Evolutionary conservation across 2,329 filamentous ascomycete species (phyloP).

Genomic region (Ascocoryne sarcoides): DNA sequence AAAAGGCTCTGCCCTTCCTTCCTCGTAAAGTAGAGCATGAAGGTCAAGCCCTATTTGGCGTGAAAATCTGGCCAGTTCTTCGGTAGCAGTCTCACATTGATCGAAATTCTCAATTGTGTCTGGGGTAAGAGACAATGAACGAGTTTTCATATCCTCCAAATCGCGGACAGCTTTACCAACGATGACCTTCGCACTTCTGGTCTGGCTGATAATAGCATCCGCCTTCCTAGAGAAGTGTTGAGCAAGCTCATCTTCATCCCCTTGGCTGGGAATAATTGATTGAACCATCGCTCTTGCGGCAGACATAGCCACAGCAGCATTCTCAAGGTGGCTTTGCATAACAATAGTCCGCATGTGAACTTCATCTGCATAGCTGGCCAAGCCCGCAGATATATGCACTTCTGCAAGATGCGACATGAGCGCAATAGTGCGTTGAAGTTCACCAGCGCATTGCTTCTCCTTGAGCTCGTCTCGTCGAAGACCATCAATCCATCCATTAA

Average conservation of each 20-base stretch:
- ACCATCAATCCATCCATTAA: constrained; percentile 83
- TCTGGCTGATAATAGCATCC: constrained; percentile 64
- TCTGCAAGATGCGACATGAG: constrained; percentile 81
- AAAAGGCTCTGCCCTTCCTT: constrained; percentile 59
- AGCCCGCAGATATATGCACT: constrained; percentile 61
- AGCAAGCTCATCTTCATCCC: constrained; percentile 58
- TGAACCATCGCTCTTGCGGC: constrained; percentile 59
- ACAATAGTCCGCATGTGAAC: constrained; percentile 68
- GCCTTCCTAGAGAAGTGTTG: constrained; percentile 61
- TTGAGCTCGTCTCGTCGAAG: constrained; percentile 78
- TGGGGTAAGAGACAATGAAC: constrained; percentile 64
- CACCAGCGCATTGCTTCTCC: constrained; percentile 70
- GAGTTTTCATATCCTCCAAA: constrained; percentile 65
- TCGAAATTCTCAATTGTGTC: constrained; percentile 64
- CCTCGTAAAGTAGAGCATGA: constrained; percentile 58
- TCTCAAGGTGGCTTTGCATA: constrained; percentile 76
- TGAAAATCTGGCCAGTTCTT: constrained; percentile 56
- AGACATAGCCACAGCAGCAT: constrained; percentile 58
- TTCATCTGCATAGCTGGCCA: constrained; percentile 69
- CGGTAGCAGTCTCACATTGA: constrained; percentile 54
- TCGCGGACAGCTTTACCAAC: constrained; percentile 69
- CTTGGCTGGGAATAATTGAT: constrained; percentile 46
- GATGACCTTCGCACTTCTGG: constrained; percentile 75
- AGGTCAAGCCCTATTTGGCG: constrained; percentile 58
- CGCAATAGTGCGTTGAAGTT: constrained; percentile 76